Base-by-base conservation (phyloP, 148 eudicot genomes). In the Vaccinium darrowii region DNA sequence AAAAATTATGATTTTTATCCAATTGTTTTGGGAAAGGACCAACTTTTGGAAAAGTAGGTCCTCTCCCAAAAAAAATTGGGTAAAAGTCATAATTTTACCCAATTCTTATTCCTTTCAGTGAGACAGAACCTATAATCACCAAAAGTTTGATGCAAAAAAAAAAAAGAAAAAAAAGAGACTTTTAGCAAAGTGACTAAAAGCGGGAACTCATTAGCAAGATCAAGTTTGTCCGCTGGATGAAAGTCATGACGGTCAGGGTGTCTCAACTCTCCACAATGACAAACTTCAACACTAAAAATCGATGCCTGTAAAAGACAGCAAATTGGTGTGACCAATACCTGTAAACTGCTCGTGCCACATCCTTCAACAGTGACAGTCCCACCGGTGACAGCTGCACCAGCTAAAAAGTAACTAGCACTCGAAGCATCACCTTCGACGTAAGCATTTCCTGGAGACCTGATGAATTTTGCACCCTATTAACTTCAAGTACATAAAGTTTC, bases 391-490 rank as follows among this genome's bases (percentile, higher is more conserved):
- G 97, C 99, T 33, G 99, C 99, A 89, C 99, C 99, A 58, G 95
- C 99, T 81, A 96, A 85, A 89, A 96, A 96, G 91, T 96, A 96
- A 88, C 99, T 94, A 72, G 99, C 99, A 86, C 99, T 96, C 53
- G 99, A 96, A 84, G 99, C 99, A 91, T 96, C 99, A 63, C 99
- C 99, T 92, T 96, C 99, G 6, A 96, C 98, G 84, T 89, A 96
- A 52, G 98, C 95, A 58, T 92, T 94, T 86, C 99, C 99, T 78
- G 99, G 99, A 79, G 99, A 94, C 87, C 99, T 96, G 88, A 87
- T 7, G 27, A 62, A 80, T 58, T 58, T 51, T 58, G 19, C 18
- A 39, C 57, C 33, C 47, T 21, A 25, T 77, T 82, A 82, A 27
- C 19, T 84, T 78, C 83, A 36, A 76, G 5, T 15, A 18, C 39